Evolutionary conservation across 2,329 filamentous ascomycete species (phyloP).

Genomic region (Fusarium hainanense): DNA sequence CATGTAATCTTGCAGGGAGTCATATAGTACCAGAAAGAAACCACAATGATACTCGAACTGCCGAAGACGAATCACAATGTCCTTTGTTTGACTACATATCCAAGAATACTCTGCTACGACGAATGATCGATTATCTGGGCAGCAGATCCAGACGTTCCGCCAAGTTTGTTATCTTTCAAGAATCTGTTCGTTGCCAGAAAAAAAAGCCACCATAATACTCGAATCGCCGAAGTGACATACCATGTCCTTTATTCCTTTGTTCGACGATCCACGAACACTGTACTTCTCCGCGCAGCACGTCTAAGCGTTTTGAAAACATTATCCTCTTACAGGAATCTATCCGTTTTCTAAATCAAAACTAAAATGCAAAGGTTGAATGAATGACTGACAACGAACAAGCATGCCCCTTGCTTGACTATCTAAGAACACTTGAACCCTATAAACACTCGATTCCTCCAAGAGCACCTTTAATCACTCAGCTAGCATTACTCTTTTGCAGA

Average conservation of each 20-base stretch:
- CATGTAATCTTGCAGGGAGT: rapidly evolving
- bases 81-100: no score
- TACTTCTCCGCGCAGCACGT: background rate
- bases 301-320: no score
- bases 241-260: background rate
- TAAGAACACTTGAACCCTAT: background rate
- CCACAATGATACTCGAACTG: background rate
- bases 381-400: background rate
- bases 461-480: background rate
- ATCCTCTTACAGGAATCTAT: no score
- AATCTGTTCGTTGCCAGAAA: no score
- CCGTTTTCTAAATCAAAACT: background rate
- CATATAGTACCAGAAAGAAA: background rate
- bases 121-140: no score
- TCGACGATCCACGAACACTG: background rate
- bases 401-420: background rate
- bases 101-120: no score
- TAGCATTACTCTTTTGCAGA: background rate
- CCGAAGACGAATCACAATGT: background rate
- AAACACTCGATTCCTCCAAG: background rate
- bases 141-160: rapidly evolving
- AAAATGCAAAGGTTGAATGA: background rate
- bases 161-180: rapidly evolving
- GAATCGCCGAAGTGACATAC: no score
- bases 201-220: no score